Evolutionary conservation across 768 basidiomycete genomes (phyloP).

Genomic region (Pisolithus orientalis): DNA sequence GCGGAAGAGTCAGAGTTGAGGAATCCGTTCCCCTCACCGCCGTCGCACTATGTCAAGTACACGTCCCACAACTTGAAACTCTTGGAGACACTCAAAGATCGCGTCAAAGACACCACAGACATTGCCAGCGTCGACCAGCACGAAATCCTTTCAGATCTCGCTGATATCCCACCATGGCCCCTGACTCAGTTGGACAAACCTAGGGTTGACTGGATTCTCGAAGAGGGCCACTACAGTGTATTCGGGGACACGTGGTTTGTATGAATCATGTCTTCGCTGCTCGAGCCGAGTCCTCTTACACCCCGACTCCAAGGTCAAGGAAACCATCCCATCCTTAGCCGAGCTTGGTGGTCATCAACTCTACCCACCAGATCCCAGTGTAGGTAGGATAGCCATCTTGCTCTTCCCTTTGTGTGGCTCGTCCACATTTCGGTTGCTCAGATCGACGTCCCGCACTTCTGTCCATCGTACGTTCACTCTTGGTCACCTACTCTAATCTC

Average conservation of each 20-base stretch:
- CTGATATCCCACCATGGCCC: conserved; percentile 73
- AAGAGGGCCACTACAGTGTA: conserved; percentile 74
- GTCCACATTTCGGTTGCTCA: conserved; percentile 24
- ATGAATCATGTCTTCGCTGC: conserved; percentile 26
- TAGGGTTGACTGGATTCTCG: conserved; percentile 84
- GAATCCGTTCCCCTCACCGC: conserved; percentile 87
- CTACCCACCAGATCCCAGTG: conserved; percentile 66
- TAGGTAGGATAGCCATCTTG: conserved; percentile 38
- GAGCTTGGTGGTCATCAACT: conserved; percentile 78
- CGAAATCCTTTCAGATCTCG: conserved; percentile 61
- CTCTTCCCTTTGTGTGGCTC: background rate
- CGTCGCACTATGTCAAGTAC: conserved; percentile 77
- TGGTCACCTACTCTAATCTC: conserved; percentile 73
- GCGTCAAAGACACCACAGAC: conserved; percentile 34
- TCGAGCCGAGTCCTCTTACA: conserved; percentile 11
- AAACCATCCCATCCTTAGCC: conserved; percentile 73
- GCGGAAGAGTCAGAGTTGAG: conserved; percentile 67
- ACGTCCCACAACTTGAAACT: conserved; percentile 68
- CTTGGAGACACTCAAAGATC: conserved; percentile 54
- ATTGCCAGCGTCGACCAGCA: conserved; percentile 45
- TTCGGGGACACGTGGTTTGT: conserved; percentile 93
- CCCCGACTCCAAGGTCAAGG: conserved; percentile 55
- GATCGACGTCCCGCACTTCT: conserved; percentile 74
- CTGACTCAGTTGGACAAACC: conserved; percentile 76
- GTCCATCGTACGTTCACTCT: conserved; percentile 66